Evolutionary conservation across 2,329 filamentous ascomycete species (phyloP).

Genomic region (Fusarium coffeatum): DNA sequence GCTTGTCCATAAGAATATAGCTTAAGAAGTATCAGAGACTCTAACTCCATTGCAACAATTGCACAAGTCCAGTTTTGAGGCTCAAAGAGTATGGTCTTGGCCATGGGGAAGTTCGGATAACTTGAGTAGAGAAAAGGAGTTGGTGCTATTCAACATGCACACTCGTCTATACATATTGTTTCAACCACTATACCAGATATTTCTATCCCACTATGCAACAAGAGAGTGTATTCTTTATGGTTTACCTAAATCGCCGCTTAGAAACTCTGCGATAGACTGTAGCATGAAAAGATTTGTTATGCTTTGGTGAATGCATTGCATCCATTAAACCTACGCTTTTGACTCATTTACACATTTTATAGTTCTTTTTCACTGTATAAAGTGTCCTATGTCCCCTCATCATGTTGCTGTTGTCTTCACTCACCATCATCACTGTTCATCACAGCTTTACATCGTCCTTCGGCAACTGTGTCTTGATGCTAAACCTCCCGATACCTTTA

Average conservation of each 20-base stretch:
- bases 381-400: background rate
- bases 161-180: background rate
- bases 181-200: fast-evolving
- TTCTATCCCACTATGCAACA: background rate
- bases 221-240: background rate
- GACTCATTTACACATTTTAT: background rate
- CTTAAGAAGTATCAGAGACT: background rate
- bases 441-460: background rate
- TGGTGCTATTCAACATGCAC: background rate
- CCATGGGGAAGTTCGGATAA: background rate
- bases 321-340: background rate
- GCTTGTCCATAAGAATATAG: background rate
- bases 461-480: background rate
- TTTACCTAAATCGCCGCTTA: background rate
- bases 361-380: background rate
- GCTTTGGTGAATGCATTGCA: background rate
- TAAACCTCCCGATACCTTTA: background rate
- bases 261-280: background rate
- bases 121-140: background rate
- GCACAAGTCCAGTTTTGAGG: background rate
- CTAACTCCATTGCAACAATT: background rate
- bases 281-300: background rate
- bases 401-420: background rate
- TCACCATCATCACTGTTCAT: background rate
- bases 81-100: background rate